Percentiles rank a stretch among this genome's conserved stretches.
Evolutionary conservation across 306 rosid species (phyloP).

Genomic region (Corylus heterophylla): DNA sequence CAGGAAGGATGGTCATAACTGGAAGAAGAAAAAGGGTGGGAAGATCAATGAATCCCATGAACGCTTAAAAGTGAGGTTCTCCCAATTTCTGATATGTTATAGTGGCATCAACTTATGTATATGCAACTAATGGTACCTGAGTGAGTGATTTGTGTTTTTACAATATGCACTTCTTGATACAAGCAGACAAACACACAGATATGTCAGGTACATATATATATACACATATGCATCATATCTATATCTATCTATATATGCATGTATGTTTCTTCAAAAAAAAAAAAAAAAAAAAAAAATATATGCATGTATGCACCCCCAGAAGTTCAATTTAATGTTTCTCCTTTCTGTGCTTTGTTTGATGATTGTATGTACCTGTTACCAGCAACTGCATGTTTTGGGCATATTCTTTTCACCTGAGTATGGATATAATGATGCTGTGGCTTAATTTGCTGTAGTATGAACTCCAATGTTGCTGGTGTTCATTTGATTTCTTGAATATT

Average conservation of each 20-base stretch:
- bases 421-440: background rate
- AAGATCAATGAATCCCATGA: conserved; percentile 99
- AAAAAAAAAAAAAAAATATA: too few relatives aligned
- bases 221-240: too few relatives aligned
- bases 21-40: conserved; percentile 98
- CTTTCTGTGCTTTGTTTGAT: background rate
- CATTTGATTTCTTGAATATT: background rate
- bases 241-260: background rate
- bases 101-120: conserved; percentile 7
- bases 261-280: too few relatives aligned
- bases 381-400: background rate
- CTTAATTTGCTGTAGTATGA: background rate
- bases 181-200: too few relatives aligned
- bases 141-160: conserved; percentile 2
- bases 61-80: conserved; percentile 84
- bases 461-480: background rate
- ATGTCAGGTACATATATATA: too few relatives aligned
- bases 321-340: background rate
- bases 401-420: background rate
- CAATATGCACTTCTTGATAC: too few relatives aligned
- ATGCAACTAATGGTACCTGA: conserved; percentile 2
- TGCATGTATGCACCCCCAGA: background rate
- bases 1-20: conserved; percentile 92
- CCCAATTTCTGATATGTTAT: conserved; percentile 20
- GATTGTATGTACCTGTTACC: background rate